Percentiles rank a stretch among this genome's conserved stretches.
Conservation (phyloP, 2,329 filamentous ascomycete genomes). For the Trichoderma endophyticum region DNA sequence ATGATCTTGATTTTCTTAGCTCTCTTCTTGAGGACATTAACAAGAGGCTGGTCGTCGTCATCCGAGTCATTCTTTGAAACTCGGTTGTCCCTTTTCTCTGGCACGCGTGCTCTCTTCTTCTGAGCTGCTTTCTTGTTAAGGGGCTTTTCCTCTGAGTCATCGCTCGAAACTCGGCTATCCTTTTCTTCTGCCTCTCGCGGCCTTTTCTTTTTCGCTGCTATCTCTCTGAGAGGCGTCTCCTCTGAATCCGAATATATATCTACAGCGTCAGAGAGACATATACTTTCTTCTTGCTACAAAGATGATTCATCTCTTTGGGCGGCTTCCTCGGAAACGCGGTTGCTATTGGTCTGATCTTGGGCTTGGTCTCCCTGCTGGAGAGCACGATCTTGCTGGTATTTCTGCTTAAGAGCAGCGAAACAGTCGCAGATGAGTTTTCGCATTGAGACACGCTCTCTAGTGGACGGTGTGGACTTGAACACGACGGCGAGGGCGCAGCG, state of each 20-base stretch:
- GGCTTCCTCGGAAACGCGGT: background rate
- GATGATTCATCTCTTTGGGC: background rate
- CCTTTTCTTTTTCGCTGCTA: background rate
- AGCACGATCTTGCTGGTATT: background rate
- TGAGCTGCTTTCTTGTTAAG: background rate
- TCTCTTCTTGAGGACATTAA: background rate
- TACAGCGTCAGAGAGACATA: background rate
- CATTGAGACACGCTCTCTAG: background rate
- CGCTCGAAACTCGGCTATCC: background rate
- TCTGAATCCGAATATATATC: background rate
- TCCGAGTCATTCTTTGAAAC: background rate
- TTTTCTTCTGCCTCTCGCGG: too few species aligned
- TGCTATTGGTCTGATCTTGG: background rate
- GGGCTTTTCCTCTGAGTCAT: background rate
- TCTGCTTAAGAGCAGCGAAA: background rate
- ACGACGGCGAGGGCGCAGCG: constrained; percentile 3
- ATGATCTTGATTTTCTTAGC: background rate
- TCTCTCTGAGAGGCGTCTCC: background rate
- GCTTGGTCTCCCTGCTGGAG: background rate
- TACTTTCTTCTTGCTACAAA: background rate
- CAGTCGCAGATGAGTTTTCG: background rate
- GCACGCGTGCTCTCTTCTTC: background rate
- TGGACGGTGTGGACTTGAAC: background rate
- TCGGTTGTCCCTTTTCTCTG: background rate
- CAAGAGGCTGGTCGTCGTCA: background rate